Evolutionary conservation across 2,329 filamentous ascomycete species (phyloP).

Genomic region (Bipolaris sorokiniana): DNA sequence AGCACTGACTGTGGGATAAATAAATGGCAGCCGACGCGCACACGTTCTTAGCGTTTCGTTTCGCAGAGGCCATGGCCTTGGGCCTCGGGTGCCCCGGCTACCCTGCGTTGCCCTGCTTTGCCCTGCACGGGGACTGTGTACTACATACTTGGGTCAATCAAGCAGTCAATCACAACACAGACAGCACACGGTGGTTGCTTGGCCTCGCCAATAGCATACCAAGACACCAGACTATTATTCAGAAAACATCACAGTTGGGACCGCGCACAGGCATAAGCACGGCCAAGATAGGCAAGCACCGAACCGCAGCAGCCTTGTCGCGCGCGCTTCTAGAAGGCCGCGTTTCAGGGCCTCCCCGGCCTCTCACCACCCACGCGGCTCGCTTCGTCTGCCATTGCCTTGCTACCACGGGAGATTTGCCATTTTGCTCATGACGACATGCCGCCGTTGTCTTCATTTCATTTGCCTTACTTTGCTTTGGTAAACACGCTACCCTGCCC

Average conservation of each 20-base stretch:
- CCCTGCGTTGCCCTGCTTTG: too few species aligned
- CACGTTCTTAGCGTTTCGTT: too few species aligned
- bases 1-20: too few species aligned
- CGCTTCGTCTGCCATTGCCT: constrained; percentile 9
- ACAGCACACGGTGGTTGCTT: too few species aligned
- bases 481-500: constrained; percentile 17
- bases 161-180: too few species aligned
- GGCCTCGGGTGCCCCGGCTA: too few species aligned
- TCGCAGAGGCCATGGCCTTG: too few species aligned
- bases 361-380: constrained; percentile 13
- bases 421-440: constrained; percentile 31
- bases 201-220: too few species aligned
- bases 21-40: too few species aligned
- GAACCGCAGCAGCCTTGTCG: constrained; percentile 11
- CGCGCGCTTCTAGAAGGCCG: constrained; percentile 9
- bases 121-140: too few species aligned
- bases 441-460: constrained; percentile 18
- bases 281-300: constrained; percentile 1
- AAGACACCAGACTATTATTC: too few species aligned
- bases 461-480: constrained; percentile 3
- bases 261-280: constrained; percentile 14
- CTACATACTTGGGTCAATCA: too few species aligned
- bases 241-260: background rate
- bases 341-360: constrained; percentile 9
- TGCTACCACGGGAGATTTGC: constrained; percentile 18